Percentiles rank a stretch among this genome's conserved stretches.
Evolutionary conservation across 495 filamentous ascomycete genomes (phyloP).

Genomic region (Neurospora sublineolata): DNA sequence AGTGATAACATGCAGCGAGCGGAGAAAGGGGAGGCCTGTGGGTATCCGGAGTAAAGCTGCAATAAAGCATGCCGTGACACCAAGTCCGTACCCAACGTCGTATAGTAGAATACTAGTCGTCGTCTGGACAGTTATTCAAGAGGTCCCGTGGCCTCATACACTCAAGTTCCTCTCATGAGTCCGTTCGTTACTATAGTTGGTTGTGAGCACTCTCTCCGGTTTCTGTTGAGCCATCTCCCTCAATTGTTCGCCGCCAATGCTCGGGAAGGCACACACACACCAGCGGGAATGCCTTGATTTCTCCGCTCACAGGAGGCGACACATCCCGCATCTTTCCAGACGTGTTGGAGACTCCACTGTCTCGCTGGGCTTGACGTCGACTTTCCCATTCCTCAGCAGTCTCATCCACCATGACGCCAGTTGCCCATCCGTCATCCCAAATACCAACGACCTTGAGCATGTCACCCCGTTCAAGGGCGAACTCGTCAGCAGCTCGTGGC

Average conservation of each 20-base stretch:
- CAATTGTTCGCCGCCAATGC: conserved; percentile 95
- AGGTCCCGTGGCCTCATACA: conserved; percentile 13
- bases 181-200: conserved; percentile 9
- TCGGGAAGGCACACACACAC: conserved; percentile 96
- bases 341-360: conserved; percentile 85
- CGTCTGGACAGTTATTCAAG: conserved; percentile 24
- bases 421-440: conserved; percentile 99
- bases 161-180: conserved; percentile 17
- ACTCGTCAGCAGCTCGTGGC: conserved; percentile 87
- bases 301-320: conserved; percentile 61
- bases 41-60: conserved; percentile 4
- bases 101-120: conserved; percentile 15
- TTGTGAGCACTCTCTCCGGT: conserved; percentile 38
- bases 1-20: not conserved
- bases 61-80: conserved; percentile 13
- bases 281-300: conserved; percentile 96
- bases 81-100: conserved; percentile 33
- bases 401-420: conserved; percentile 72
- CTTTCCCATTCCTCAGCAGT: conserved; percentile 81
- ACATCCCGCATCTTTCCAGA: conserved; percentile 47
- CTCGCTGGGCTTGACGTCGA: conserved; percentile 64
- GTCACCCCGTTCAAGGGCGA: conserved; percentile 86
- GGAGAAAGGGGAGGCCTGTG: not conserved
- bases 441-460: conserved; percentile 98
- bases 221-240: conserved; percentile 61